These are phyloP conservation scores for Cantharellus anzutake DNA, from an alignment of 768 basidiomycete genomes.

Conservation along the genomic window DNA sequence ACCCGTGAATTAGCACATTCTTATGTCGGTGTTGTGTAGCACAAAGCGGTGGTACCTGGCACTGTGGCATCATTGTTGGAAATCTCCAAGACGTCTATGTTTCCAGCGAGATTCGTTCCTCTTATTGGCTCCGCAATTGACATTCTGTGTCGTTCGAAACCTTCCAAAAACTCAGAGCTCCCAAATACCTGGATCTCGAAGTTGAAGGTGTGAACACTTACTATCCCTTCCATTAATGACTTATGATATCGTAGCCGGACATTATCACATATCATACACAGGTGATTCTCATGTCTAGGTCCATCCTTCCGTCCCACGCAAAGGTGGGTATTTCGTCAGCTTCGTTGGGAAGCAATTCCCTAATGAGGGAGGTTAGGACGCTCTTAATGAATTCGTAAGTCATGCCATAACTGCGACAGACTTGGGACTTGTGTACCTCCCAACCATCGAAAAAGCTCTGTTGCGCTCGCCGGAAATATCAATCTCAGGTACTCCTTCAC, in stretches of 20 bases:
- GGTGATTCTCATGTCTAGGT: constrained; percentile 49
- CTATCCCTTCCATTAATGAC: no score
- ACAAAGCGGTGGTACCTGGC: constrained; percentile 10
- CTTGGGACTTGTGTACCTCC: constrained; percentile 36
- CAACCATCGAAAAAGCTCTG: constrained; percentile 61
- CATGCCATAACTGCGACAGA: constrained; percentile 32
- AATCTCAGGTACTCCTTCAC: constrained; percentile 29
- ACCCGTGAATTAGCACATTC: no score
- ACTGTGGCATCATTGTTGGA: constrained; percentile 37
- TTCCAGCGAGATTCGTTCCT: constrained; percentile 23
- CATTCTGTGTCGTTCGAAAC: constrained; percentile 48
- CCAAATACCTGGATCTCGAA: neutral
- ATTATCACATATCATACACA: constrained; percentile 41
- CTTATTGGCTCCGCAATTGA: constrained; percentile 52
- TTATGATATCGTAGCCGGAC: constrained; percentile 23
- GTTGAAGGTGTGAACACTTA: no score
- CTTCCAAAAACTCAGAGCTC: neutral
- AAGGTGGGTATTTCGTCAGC: constrained; percentile 24
- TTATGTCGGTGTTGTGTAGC: neutral
- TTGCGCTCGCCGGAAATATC: constrained; percentile 67
- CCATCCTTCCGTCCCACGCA: constrained; percentile 36
- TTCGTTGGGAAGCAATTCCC: neutral
- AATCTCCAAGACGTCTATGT: constrained; percentile 29
- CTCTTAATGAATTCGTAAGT: constrained; percentile 42
- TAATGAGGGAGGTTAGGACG: constrained; percentile 20